Evolutionary conservation across 257 asterid species (phyloP), one percentile per base, ranked within the genome.

Genomic region (Vinca minor): DNA sequence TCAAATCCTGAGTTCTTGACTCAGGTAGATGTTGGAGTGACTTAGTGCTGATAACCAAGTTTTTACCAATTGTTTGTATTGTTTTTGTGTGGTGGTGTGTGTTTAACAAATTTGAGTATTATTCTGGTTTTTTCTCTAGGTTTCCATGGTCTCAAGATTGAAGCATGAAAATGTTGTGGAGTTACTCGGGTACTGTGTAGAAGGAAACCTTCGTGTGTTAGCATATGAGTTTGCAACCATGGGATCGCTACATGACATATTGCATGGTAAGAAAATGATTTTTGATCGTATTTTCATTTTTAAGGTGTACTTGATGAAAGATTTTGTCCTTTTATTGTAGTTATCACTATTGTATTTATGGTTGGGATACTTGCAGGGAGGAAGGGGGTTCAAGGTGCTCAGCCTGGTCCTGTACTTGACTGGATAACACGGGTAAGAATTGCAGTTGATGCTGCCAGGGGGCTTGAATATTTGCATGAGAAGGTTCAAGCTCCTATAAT

Each of bases 361-460:
- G n/a, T 38, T 15, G 26, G 54, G 55, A 17, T 31, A 41, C 63
- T 72, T 62, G 50, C 83, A 91, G 98, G 98, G 76, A 82, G 98
- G 77, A 91, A 91, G 85, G 98, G 98, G 63, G 95, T 91, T 47
- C 96, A 88, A 71, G 96, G 96, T 70, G 95, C 98, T 46, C 98
- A 91, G 70, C 96, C 98, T 71, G 98, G 98, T 57, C 98, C 98
- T 62, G 87, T 85, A 20, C 98, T 92, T 81, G 96, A 88, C 73
- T 92, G 98, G 98, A 80, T 84, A 81, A 95, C 91, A 70, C 85
- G 98, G 70, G 98, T 92, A 23, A 83, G 81, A 71, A 92, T 92
- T 67, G 98, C 98, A 14, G 95, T 92, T 64, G 95, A 92, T 79
- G 95, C 98, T 64, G 98, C 98, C 21, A 87, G 92, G 76, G 98